Base-by-base conservation (phyloP, 1,284 basidiomycete species). In the Leccinum pachyderme region DNA sequence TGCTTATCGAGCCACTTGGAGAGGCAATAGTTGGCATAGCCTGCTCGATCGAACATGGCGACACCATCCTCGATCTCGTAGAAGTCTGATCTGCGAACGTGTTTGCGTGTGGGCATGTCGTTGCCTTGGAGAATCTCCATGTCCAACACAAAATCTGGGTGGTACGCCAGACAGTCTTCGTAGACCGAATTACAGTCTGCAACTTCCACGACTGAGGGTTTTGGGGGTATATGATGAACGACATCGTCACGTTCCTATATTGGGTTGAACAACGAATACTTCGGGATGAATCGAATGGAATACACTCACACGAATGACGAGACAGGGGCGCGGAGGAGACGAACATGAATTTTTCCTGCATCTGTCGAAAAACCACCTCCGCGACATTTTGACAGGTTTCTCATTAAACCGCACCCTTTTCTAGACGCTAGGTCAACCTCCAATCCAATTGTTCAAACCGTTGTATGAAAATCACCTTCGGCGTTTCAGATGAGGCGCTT, bases 341-440 rank as follows among this genome's bases (percentile, higher is more conserved):
- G 57, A 49, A n/a, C 2, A 18, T 22, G 54, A 54, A 32, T 59
- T 54, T 33, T 46, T 59, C 28, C 51, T 59, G n/a, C 31, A 53
- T 35, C 55, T 58, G 12, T 52, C 59, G 6, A 71, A 59, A 45
- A 70, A 64, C 28, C 52, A 8, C 31, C n/a, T 68, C 7, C 57
- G 57, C 11, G 63, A 57, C 44, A 70, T 67, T 25, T 63, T 60
- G 28, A 63, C 37, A 7, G 67, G 70, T 7, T 51, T 62, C 12
- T 68, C 65, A 45, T 68, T 27, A 15, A 69, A 69, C 49, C 70
- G 67, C 47, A 69, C 67, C 44, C 45, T 56, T 46, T 72, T 64
- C 63, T 56, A 9, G 15, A 45, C 28, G 35, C 18, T 1, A 12
- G 25, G 45, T 72, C 22, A 72, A 52, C 7, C 37, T 31, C 1